A percentile compares a stretch with the other conserved stretches of the same genome.
phyloP scores from a whole-genome alignment of 2,329 filamentous ascomycete species.

The Colletotrichum kahawae region DNA sequence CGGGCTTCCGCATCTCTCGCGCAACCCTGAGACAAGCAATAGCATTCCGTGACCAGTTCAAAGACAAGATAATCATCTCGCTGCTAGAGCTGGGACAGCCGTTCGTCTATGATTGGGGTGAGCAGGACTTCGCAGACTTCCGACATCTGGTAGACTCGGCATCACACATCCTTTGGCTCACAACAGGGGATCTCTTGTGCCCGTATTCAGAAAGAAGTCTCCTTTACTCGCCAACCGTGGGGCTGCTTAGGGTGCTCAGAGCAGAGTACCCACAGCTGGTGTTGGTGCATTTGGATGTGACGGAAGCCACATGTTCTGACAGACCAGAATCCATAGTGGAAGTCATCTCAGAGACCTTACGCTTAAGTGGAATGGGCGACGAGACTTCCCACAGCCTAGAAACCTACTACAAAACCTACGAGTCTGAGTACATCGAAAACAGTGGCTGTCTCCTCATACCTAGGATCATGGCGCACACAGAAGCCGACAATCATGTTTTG shows the following conservation, averaged over 20 bases:
- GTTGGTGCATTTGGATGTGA: not conserved
- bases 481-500: not conserved
- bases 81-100: conserved; percentile 32
- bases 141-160: conserved; percentile 27
- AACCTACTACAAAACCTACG: not conserved
- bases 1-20: conserved; percentile 17
- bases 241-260: not conserved
- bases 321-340: not conserved
- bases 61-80: conserved; percentile 29
- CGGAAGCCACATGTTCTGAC: not conserved
- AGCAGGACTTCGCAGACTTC: conserved; percentile 30
- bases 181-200: conserved; percentile 25
- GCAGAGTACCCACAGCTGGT: not conserved
- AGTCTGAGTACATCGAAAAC: not conserved
- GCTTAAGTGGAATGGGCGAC: not conserved
- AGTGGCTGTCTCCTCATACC: not conserved
- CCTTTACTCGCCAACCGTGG: not conserved
- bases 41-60: not conserved
- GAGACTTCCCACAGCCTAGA: not conserved
- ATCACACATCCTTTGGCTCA: conserved; percentile 33
- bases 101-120: conserved; percentile 28
- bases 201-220: not conserved
- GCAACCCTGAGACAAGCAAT: conserved; percentile 20
- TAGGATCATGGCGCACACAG: not conserved
- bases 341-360: not conserved